These are phyloP conservation scores for Termitomyces sp. DNA, from an alignment of 768 basidiomycete genomes.

Conservation along the genomic window DNA sequence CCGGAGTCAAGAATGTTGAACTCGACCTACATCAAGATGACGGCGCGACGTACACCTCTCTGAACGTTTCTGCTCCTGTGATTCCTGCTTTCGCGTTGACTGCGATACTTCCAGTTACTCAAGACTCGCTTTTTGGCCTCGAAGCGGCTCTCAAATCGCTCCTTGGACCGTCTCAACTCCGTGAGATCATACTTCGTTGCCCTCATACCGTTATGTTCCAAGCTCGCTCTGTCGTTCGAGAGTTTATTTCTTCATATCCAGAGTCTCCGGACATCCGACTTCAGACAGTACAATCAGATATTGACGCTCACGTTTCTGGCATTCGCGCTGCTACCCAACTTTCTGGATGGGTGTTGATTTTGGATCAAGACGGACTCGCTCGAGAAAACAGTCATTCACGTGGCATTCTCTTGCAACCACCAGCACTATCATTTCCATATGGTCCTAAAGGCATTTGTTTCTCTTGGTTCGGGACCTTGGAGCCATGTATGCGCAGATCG, in stretches of 20 bases:
- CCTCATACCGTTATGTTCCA: constrained; percentile 31
- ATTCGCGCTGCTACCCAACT: constrained; percentile 35
- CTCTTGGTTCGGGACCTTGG: constrained; percentile 20
- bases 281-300: constrained; percentile 22
- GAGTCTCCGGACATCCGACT: constrained; percentile 42
- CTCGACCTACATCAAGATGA: constrained; percentile 3
- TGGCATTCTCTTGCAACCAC: constrained; percentile 39
- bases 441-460: constrained; percentile 36
- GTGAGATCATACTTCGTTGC: constrained; percentile 46
- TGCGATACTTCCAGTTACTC: constrained; percentile 45
- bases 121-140: constrained; percentile 28
- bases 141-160: constrained; percentile 34
- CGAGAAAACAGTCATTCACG: constrained; percentile 28
- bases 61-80: constrained; percentile 1
- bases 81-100: constrained; percentile 34
- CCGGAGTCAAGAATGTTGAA: background rate
- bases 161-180: constrained; percentile 30
- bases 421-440: constrained; percentile 29
- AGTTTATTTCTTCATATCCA: constrained; percentile 22
- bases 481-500: constrained; percentile 25
- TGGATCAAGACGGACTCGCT: constrained; percentile 43
- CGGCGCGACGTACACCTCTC: background rate
- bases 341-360: constrained; percentile 46
- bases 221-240: constrained; percentile 32
- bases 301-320: constrained; percentile 20